Base-by-base conservation (phyloP, 2,329 filamentous ascomycete species). In the Penicillium oxalicum region DNA sequence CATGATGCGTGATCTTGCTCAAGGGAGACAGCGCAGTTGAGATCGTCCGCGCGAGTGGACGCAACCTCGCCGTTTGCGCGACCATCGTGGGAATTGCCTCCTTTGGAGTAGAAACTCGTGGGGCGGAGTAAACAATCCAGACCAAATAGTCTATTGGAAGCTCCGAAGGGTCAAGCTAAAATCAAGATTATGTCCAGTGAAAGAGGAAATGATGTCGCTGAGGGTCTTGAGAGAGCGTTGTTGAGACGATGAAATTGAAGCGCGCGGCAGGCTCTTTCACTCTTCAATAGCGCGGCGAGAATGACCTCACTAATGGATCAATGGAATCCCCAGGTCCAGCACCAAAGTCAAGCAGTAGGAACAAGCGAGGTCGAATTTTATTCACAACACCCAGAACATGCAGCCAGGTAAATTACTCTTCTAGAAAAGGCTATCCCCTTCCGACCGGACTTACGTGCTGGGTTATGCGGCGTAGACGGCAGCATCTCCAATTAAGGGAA, bases 401-500 rank as follows among this genome's bases (percentile, higher is more conserved):
- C 45, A 24, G 43, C 28, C 18, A 45, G 18, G 25, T 36, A 27
- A 27, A 44, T 18, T n/a, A 36, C 5, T 18, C 9, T 4, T 44
- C 12, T 32, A 32, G 29, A 11, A 37, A 12, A 28, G 7, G 18
- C 50, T 9, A 40, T 32, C 51, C 60, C 57, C 55, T 45, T 55
- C 50, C 52, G 56, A 55, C 58, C 58, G 56, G 35, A 40, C 12
- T 26, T 39, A 55, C 55, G 69, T 71, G 63, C 66, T 72, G 68
- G 65, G 65, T 61, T 70, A 70, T 72, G 67, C 70, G 43, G 70
- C 70, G 70, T 72, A 72, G 66, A 56, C 58, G 49, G 55, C 61
- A 71, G 66, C 65, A 70, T 71, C 59, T 53, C 50, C 41, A 35
- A 42, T 18, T 18, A 18, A 45, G 26, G 47, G 49, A 58, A 55